Conservation (phyloP, 176 grass and related monocot species). For the Rhipidocladum racemiflorum region DNA sequence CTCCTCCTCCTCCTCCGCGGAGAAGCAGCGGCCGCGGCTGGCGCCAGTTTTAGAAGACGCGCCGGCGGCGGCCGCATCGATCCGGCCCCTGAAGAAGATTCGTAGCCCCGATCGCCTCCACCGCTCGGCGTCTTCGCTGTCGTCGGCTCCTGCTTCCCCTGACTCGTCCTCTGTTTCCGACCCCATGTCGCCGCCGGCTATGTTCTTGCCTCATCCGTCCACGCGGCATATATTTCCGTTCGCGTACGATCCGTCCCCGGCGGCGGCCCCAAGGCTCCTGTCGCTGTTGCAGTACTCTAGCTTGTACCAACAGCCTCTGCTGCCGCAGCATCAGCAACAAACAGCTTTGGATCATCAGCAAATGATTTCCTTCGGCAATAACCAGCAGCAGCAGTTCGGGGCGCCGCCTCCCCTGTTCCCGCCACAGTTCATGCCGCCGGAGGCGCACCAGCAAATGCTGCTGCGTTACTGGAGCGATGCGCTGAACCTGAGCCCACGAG, state of each 20-base stretch:
- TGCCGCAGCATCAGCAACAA: background rate
- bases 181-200: conserved; percentile 37
- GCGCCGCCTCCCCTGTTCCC: conserved; percentile 30
- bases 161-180: conserved; percentile 56
- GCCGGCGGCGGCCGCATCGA: conserved; percentile 42
- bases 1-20: background rate
- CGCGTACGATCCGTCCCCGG: conserved; percentile 41
- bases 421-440: conserved; percentile 44
- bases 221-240: conserved; percentile 68
- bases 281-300: conserved; percentile 38
- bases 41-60: conserved; percentile 56
- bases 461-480: conserved; percentile 71
- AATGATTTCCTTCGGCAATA: conserved; percentile 64
- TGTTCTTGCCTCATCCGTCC: background rate
- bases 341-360: conserved; percentile 36
- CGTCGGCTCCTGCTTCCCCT: conserved; percentile 38
- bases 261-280: background rate
- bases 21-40: conserved; percentile 28
- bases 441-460: conserved; percentile 43
- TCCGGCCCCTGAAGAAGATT: conserved; percentile 61
- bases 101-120: conserved; percentile 53
- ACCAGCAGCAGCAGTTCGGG: conserved; percentile 13
- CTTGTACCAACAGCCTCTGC: conserved; percentile 30
- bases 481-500: conserved; percentile 71
- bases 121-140: conserved; percentile 27